A percentile compares a stretch with the other conserved stretches of the same genome.
These are phyloP conservation scores for Suhomyces bolitotheri DNA, from an alignment of 1,139 yeast genomes.

Conservation along the genomic window DNA sequence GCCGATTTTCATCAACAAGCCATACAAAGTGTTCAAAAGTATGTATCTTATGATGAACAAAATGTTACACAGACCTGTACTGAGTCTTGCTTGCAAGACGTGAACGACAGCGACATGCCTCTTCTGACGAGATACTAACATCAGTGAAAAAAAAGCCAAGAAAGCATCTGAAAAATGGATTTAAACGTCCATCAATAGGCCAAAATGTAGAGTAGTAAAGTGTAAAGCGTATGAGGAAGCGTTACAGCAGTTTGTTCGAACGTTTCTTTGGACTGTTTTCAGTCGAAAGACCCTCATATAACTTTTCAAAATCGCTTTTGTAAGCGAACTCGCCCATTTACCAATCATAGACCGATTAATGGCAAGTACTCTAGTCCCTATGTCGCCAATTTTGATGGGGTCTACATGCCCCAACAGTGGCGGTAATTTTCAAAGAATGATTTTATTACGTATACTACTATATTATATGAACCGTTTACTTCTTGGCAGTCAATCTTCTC, in stretches of 20 bases:
- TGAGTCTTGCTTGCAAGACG: constrained; percentile 24
- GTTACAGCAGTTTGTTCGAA: no score
- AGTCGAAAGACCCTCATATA: no score
- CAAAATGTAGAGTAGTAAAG: not conserved
- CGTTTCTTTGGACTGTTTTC: no score
- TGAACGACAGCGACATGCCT: constrained; percentile 30
- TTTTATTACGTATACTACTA: constrained; percentile 7
- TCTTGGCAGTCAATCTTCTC: constrained; percentile 99
- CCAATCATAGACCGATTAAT: no score
- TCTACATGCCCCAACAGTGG: no score
- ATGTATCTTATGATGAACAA: constrained; percentile 32
- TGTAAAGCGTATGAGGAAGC: no score
- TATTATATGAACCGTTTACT: constrained; percentile 51
- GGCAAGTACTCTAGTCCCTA: no score
- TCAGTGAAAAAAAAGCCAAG: not conserved
- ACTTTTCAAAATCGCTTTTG: no score
- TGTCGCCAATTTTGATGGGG: no score
- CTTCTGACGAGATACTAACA: constrained; percentile 19
- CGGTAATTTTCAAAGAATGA: constrained; percentile 6
- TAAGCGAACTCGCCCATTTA: no score
- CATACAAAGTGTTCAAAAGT: constrained; percentile 2
- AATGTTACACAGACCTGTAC: constrained; percentile 47
- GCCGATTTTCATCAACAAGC: not conserved
- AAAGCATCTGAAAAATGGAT: not conserved
- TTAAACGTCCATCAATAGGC: no score